A percentile compares a stretch with the other conserved stretches of the same genome.
Evolutionary conservation across 2,329 filamentous ascomycete species (phyloP).

Genomic region (Alternaria metachromatica): DNA sequence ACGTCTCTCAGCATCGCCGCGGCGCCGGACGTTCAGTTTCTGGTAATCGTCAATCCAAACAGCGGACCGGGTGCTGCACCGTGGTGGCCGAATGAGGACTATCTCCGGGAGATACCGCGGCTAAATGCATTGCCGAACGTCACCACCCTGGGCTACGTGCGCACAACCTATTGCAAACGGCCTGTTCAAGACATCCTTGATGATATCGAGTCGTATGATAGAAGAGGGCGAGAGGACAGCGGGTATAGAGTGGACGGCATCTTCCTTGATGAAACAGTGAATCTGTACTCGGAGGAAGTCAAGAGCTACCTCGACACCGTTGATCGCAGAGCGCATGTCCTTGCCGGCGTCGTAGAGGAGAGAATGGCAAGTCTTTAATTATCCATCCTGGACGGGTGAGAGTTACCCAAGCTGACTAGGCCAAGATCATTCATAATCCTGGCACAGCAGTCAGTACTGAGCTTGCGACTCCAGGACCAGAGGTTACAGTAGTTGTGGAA

Average conservation of each 20-base stretch:
- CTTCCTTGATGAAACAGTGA: conserved; percentile 60
- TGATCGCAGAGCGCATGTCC: conserved; percentile 19
- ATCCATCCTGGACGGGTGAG: background rate
- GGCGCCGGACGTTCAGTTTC: conserved; percentile 54
- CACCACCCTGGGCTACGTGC: conserved; percentile 58
- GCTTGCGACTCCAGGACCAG: conserved; percentile 30
- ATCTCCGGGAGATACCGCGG: conserved; percentile 52
- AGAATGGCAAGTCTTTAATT: conserved; percentile 15
- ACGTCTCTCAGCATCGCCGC: conserved; percentile 17
- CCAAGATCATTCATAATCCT: conserved; percentile 40
- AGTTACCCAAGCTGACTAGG: background rate
- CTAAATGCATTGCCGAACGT: conserved; percentile 55
- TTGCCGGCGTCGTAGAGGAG: conserved; percentile 9
- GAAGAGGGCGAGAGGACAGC: conserved; percentile 45
- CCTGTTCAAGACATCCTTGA: conserved; percentile 22
- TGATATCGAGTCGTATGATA: conserved; percentile 57
- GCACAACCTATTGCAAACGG: conserved; percentile 55
- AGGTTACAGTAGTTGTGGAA: conserved; percentile 38
- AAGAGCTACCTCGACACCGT: conserved; percentile 30
- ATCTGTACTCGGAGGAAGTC: conserved; percentile 22
- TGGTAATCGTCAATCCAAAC: conserved; percentile 59
- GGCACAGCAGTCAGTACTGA: conserved; percentile 32
- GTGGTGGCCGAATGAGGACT: conserved; percentile 56
- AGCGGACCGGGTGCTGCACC: conserved; percentile 54
- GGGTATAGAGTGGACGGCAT: conserved; percentile 55